These are phyloP conservation scores for Ophiosphaerella herpotricha DNA, from an alignment of 2,329 filamentous ascomycete species.

Conservation along the genomic window DNA sequence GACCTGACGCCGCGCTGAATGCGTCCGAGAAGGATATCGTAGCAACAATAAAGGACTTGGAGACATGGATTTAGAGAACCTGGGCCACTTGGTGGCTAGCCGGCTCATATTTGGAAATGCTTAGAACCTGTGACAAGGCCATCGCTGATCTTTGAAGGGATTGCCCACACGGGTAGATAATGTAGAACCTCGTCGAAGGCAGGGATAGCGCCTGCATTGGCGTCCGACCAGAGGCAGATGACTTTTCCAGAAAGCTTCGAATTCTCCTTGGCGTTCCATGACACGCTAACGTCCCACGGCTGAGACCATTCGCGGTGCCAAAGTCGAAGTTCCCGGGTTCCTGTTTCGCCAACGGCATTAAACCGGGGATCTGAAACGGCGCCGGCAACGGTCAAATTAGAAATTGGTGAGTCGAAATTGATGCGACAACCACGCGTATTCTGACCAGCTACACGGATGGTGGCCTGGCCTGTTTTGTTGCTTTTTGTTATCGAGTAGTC, in stretches of 20 bases:
- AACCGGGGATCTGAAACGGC: constrained; percentile 68
- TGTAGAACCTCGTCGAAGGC: constrained; percentile 79
- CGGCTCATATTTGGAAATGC: constrained; percentile 55
- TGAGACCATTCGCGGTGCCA: constrained; percentile 83
- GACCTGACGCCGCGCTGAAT: constrained; percentile 38
- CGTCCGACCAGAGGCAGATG: constrained; percentile 86
- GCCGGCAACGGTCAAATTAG: constrained; percentile 66
- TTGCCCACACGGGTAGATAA: constrained; percentile 80
- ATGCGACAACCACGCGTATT: constrained; percentile 82
- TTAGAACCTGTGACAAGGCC: constrained; percentile 83
- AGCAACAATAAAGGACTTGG: constrained; percentile 33
- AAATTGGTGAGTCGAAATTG: constrained; percentile 70
- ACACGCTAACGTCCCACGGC: constrained; percentile 75
- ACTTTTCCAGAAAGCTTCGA: constrained; percentile 61
- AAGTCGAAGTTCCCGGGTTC: constrained; percentile 71
- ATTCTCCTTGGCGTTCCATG: constrained; percentile 58
- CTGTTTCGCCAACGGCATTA: constrained; percentile 64
- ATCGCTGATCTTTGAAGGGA: constrained; percentile 73
- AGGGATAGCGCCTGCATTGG: constrained; percentile 76
- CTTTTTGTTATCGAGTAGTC: constrained; percentile 63
- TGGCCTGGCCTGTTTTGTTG: constrained; percentile 58
- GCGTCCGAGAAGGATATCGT: constrained; percentile 37
- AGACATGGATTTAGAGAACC: constrained; percentile 29
- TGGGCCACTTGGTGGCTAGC: constrained; percentile 22
- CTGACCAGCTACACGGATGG: constrained; percentile 68